Conservation (phyloP, 1,139 yeast species). For the Kodamaea ohmeri region DNA sequence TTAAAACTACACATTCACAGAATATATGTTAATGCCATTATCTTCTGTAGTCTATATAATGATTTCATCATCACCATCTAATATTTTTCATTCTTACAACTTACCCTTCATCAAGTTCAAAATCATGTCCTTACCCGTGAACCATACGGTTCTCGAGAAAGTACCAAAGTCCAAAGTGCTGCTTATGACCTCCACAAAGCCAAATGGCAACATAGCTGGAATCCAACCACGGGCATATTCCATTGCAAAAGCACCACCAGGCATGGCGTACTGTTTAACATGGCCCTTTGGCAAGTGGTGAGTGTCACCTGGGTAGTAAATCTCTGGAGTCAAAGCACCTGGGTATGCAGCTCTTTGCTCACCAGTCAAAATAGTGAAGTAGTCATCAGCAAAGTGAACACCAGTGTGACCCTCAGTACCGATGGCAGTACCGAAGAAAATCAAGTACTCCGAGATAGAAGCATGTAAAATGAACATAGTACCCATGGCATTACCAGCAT, state of each 20-base stretch:
- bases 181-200: constrained; percentile 73
- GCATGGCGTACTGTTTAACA: constrained; percentile 84
- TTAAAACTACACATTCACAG: no score
- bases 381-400: constrained; percentile 93
- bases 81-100: constrained; percentile 36
- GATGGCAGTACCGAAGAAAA: constrained; percentile 37
- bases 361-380: constrained; percentile 85
- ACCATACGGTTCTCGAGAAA: constrained; percentile 61
- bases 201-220: constrained; percentile 97
- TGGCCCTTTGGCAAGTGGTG: constrained; percentile 75
- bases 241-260: constrained; percentile 76
- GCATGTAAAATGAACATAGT: constrained; percentile 94
- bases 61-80: background rate
- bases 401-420: constrained; percentile 98
- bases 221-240: constrained; percentile 99
- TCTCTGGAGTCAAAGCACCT: constrained; percentile 57
- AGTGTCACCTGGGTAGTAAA: constrained; percentile 76
- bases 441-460: constrained; percentile 84
- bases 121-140: constrained; percentile 78
- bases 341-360: constrained; percentile 71
- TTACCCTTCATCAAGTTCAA: constrained; percentile 67
- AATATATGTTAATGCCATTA: no score
- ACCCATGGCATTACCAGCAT: constrained; percentile 99
- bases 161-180: constrained; percentile 79
- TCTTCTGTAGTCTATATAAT: background rate